These are phyloP conservation scores for Umbelopsis sp. DNA, from an alignment of 371 early-diverging fungal species.

Conservation along the genomic window DNA sequence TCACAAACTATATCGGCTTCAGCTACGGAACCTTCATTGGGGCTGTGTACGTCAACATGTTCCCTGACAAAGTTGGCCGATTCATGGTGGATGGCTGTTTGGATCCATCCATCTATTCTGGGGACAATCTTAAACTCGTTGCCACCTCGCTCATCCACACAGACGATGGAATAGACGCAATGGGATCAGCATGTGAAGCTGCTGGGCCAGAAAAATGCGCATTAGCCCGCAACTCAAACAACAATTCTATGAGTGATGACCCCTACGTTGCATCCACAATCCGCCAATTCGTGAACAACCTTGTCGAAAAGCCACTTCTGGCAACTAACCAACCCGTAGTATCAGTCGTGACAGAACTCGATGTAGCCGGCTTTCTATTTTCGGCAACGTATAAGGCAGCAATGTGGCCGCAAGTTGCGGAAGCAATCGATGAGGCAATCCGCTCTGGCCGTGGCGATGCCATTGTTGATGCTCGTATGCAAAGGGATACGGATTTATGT, in stretches of 20 bases:
- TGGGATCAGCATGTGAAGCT: conserved; percentile 25
- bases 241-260: neutral
- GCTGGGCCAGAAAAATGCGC: conserved; percentile 34
- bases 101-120: conserved; percentile 29
- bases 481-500: neutral
- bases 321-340: neutral
- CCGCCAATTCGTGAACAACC: conserved; percentile 1
- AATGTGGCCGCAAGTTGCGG: neutral
- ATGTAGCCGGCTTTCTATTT: neutral
- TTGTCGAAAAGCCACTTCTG: conserved; percentile 23
- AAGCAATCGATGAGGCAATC: conserved; percentile 9
- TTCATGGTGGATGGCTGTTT: conserved; percentile 36
- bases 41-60: conserved; percentile 41
- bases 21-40: conserved; percentile 42
- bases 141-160: conserved; percentile 21
- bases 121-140: conserved; percentile 22
- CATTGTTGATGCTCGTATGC: neutral
- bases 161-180: conserved; percentile 25
- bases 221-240: conserved; percentile 17
- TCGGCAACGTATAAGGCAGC: neutral
- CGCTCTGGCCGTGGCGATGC: neutral
- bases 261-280: conserved; percentile 11
- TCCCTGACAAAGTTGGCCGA: conserved; percentile 39
- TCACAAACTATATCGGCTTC: conserved; percentile 35
- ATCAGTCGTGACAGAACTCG: neutral